Conservation (phyloP, 768 basidiomycete genomes). For the Boletus vermiculosoides region DNA sequence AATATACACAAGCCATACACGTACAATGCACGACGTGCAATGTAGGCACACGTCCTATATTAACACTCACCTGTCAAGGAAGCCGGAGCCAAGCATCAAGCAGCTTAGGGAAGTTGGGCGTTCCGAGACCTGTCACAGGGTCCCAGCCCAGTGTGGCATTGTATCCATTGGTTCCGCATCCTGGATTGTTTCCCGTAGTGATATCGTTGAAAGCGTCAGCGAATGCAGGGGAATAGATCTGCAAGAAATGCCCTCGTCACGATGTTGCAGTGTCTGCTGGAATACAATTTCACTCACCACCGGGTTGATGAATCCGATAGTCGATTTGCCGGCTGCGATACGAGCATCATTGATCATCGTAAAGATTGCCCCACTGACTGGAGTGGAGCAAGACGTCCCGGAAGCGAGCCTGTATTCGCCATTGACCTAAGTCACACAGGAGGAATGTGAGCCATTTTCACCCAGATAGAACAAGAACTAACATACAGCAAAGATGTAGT, state of each 20-base stretch:
- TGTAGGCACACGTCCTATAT: too few species aligned
- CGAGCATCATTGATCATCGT: constrained; percentile 40
- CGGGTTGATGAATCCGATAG: constrained; percentile 45
- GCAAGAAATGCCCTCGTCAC: neutral
- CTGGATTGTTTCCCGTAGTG: constrained; percentile 23
- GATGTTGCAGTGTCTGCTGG: neutral
- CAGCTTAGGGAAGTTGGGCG: constrained; percentile 50
- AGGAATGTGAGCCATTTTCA: neutral
- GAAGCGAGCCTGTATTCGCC: constrained; percentile 32
- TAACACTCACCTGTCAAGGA: constrained; percentile 26
- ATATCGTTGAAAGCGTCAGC: constrained; percentile 21
- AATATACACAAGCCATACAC: too few species aligned
- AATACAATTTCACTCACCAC: constrained; percentile 37
- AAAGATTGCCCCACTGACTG: constrained; percentile 32
- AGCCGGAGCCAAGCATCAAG: constrained; percentile 41
- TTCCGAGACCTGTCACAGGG: constrained; percentile 38
- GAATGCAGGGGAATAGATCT: constrained; percentile 24
- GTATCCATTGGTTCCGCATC: constrained; percentile 31
- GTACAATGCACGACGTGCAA: too few species aligned
- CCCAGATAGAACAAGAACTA: neutral
- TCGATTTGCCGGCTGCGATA: constrained; percentile 29
- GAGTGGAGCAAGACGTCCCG: constrained; percentile 38
- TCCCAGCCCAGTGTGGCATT: constrained; percentile 28
- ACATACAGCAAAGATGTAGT: constrained; percentile 25
- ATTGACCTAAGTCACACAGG: constrained; percentile 28